Percentiles rank a stretch among this genome's conserved stretches.
Conservation (phyloP, 2,329 filamentous ascomycete species). For the Daldinia eschscholtzii region DNA sequence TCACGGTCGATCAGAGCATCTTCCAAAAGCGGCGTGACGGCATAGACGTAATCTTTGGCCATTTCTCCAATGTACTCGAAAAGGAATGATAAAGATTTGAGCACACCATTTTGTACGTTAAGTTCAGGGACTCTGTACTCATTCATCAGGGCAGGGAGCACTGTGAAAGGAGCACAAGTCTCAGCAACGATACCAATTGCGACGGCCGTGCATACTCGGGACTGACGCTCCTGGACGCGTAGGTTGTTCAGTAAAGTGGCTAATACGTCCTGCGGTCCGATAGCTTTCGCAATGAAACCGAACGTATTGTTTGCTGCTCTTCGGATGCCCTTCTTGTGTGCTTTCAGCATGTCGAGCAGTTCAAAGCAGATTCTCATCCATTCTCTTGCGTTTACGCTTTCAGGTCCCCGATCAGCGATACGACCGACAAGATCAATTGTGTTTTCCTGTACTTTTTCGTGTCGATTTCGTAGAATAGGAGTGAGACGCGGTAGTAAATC, state of each 20-base stretch:
- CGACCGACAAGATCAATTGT: constrained; percentile 98
- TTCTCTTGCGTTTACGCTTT: constrained; percentile 95
- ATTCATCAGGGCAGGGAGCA: constrained; percentile 99
- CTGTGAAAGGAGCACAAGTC: constrained; percentile 97
- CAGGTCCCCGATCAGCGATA: constrained; percentile 95
- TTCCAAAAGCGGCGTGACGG: constrained; percentile 93
- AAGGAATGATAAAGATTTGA: constrained; percentile 96
- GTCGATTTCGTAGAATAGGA: constrained; percentile 96
- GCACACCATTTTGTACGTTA: constrained; percentile 98
- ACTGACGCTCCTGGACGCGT: constrained; percentile 96
- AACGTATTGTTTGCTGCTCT: constrained; percentile 99
- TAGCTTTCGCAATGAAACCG: constrained; percentile 99
- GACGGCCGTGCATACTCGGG: constrained; percentile 97
- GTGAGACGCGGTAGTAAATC: constrained; percentile 94
- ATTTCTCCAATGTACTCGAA: constrained; percentile 99
- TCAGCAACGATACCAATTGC: constrained; percentile 99
- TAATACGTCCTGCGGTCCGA: constrained; percentile 96
- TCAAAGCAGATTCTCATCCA: constrained; percentile 99
- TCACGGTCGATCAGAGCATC: constrained; percentile 98
- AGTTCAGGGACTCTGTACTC: constrained; percentile 98
- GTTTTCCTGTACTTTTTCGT: constrained; percentile 99
- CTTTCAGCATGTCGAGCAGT: constrained; percentile 98
- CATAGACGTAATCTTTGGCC: constrained; percentile 99
- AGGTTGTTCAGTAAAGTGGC: constrained; percentile 97
- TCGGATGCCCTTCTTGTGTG: constrained; percentile 98